These are phyloP conservation scores for Withania somnifera DNA, from an alignment of 305 asterid species.

Conservation along the genomic window DNA sequence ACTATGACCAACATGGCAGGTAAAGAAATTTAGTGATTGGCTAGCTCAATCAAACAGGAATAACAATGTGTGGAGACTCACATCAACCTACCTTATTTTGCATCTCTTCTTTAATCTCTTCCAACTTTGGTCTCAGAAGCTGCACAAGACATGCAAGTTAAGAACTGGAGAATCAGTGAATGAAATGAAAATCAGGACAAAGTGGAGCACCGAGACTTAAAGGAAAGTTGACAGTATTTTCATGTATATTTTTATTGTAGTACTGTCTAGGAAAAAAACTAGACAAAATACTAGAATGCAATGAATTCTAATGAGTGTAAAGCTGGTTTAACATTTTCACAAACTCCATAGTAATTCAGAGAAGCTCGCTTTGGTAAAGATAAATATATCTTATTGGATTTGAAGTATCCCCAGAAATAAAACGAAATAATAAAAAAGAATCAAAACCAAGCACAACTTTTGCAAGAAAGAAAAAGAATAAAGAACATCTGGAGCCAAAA, in stretches of 20 bases:
- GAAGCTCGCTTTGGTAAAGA: background rate
- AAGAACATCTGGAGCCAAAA: background rate
- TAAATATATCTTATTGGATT: background rate
- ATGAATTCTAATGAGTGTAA: background rate
- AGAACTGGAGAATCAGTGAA: background rate
- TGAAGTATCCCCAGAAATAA: background rate
- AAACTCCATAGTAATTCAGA: background rate
- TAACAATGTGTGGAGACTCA: conserved; percentile 5
- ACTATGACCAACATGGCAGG: background rate
- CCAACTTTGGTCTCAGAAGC: conserved; percentile 64
- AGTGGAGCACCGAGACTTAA: background rate
- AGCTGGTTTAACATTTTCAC: background rate
- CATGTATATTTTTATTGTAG: background rate
- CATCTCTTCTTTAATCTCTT: conserved; percentile 64
- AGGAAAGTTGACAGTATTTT: background rate
- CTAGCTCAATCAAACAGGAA: background rate
- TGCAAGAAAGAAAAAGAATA: background rate
- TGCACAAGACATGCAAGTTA: conserved; percentile 32
- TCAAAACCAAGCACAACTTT: background rate
- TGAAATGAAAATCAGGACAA: background rate
- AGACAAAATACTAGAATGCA: background rate
- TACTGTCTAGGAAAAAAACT: background rate
- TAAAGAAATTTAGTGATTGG: background rate
- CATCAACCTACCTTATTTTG: conserved; percentile 39
- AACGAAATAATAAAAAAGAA: background rate